A percentile compares a stretch with the other conserved stretches of the same genome.
Conservation (phyloP, 768 basidiomycete genomes). For the Russula vinacea region DNA sequence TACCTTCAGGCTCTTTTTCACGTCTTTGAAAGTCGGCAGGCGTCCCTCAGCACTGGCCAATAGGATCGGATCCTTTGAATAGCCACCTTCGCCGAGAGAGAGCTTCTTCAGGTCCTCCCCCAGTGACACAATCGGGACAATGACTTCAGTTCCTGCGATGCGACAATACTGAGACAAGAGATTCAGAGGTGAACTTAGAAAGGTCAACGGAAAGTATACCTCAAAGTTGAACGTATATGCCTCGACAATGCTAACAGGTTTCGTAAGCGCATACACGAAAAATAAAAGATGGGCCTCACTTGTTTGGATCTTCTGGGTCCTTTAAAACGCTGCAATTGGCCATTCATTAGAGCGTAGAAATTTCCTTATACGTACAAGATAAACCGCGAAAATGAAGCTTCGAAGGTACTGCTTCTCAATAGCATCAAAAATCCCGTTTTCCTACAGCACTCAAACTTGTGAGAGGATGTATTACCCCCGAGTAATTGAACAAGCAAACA, state of each 20-base stretch:
- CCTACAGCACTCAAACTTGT: slow-evolving; percentile 43
- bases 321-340: slow-evolving; percentile 35
- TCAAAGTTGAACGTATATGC: slow-evolving; percentile 87
- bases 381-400: slow-evolving; percentile 83
- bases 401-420: slow-evolving; percentile 79
- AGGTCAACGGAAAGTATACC: slow-evolving; percentile 18
- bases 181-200: neutral
- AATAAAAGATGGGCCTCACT: slow-evolving; percentile 46
- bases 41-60: slow-evolving; percentile 58
- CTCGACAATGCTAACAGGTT: slow-evolving; percentile 63
- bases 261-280: slow-evolving; percentile 13
- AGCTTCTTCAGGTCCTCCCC: slow-evolving; percentile 56
- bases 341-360: neutral
- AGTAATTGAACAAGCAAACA: slow-evolving; percentile 42
- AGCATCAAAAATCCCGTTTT: slow-evolving; percentile 84
- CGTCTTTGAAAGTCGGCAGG: slow-evolving; percentile 71
- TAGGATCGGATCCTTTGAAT: slow-evolving; percentile 53
- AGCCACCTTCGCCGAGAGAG: slow-evolving; percentile 40
- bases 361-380: slow-evolving; percentile 53
- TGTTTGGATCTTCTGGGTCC: slow-evolving; percentile 84
- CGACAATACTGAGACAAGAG: slow-evolving; percentile 56
- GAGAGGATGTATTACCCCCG: slow-evolving; percentile 17
- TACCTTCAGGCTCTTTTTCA: slow-evolving; percentile 80
- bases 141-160: slow-evolving; percentile 54
- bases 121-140: slow-evolving; percentile 71